These are phyloP conservation scores for Protomyces macrosporus DNA, from an alignment of 1,139 yeast genomes.

Conservation along the genomic window DNA sequence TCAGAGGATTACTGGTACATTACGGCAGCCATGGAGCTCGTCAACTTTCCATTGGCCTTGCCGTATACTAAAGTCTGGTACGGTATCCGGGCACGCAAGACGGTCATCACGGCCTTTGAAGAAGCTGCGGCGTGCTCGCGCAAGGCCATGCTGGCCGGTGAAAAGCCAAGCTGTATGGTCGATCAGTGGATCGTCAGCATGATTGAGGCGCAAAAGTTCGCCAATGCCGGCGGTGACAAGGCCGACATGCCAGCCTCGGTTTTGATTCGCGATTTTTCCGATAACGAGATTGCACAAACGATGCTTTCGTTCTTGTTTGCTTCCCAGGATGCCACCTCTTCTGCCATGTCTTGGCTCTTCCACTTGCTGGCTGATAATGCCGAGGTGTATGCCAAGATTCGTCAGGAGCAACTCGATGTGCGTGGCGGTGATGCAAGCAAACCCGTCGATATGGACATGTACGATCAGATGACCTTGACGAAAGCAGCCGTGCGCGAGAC, in stretches of 20 bases:
- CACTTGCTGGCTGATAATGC: constrained; percentile 95
- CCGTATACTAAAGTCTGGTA: constrained; percentile 98
- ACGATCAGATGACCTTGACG: constrained; percentile 82
- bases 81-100: constrained; percentile 87
- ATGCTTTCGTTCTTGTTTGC: constrained; percentile 94
- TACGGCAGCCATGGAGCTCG: constrained; percentile 93
- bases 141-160: constrained; percentile 69
- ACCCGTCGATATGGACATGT: constrained; percentile 62
- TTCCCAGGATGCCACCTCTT: constrained; percentile 95
- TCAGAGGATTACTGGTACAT: constrained; percentile 88
- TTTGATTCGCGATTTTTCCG: constrained; percentile 73
- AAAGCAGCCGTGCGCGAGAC: constrained; percentile 85
- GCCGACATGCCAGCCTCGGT: constrained; percentile 46
- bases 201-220: constrained; percentile 63
- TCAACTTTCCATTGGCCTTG: constrained; percentile 90
- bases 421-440: constrained; percentile 67
- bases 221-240: constrained; percentile 40
- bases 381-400: constrained; percentile 72
- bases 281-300: constrained; percentile 91
- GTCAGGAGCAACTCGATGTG: constrained; percentile 83
- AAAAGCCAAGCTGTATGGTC: constrained; percentile 79
- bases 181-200: constrained; percentile 89
- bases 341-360: constrained; percentile 98
- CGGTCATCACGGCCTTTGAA: constrained; percentile 87
- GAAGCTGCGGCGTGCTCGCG: constrained; percentile 83